These are phyloP conservation scores for Scutellaria minor DNA, from an alignment of 257 asterid species.

Conservation along the genomic window DNA sequence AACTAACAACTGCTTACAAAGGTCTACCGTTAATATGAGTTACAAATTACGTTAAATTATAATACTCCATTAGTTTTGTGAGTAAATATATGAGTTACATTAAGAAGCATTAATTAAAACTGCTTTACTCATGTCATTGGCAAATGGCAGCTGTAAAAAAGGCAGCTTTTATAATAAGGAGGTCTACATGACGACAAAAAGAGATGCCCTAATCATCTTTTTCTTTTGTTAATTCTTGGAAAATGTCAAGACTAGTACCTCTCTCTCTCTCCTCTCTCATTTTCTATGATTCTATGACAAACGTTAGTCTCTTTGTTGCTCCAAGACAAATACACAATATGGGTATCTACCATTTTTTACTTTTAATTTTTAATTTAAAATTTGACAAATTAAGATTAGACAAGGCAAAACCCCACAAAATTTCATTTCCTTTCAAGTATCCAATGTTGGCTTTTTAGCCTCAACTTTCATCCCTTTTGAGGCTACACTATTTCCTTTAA, in stretches of 20 bases:
- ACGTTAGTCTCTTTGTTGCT: constrained; percentile 60
- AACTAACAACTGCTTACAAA: background rate
- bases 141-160: constrained; percentile 35
- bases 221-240: constrained; percentile 47
- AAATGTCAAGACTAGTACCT: constrained; percentile 38
- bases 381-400: constrained; percentile 41
- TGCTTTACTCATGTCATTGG: constrained; percentile 24
- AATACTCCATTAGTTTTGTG: too few species aligned
- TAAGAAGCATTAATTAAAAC: constrained; percentile 6
- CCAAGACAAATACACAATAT: constrained; percentile 53
- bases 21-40: background rate
- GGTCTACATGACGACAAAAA: constrained; percentile 56
- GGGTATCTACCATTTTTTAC: constrained; percentile 53
- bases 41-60: background rate
- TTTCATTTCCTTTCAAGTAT: constrained; percentile 62
- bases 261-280: too few species aligned
- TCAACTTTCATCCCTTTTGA: constrained; percentile 64
- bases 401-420: constrained; percentile 70
- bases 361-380: background rate
- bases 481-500: constrained; percentile 37
- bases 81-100: background rate
- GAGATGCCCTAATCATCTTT: constrained; percentile 43
- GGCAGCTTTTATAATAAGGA: constrained; percentile 38
- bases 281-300: constrained; percentile 74
- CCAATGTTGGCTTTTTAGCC: constrained; percentile 62